phyloP scores from a whole-genome alignment of 2,329 filamentous ascomycete genomes.

The Fusarium sp. region DNA sequence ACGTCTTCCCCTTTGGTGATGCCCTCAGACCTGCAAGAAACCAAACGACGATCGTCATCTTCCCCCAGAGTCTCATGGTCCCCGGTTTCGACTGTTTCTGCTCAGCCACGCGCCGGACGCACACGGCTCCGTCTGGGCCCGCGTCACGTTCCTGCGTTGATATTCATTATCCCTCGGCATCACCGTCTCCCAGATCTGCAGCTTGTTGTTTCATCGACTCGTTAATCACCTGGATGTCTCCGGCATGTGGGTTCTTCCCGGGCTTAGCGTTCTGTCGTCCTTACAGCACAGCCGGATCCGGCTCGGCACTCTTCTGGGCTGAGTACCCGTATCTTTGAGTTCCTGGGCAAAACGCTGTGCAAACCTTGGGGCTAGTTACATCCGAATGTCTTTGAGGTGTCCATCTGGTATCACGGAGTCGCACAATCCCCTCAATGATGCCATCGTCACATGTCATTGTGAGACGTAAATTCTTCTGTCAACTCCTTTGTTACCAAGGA shows the following conservation, averaged over 20 bases:
- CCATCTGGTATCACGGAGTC: neutral
- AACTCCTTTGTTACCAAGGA: neutral
- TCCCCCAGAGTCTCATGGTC: slow-evolving; percentile 7
- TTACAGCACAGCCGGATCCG: slow-evolving; percentile 4
- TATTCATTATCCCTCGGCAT: slow-evolving; percentile 34
- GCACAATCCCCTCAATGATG: slow-evolving; percentile 12
- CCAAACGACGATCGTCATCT: slow-evolving; percentile 33
- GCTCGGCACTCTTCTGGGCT: slow-evolving; percentile 12
- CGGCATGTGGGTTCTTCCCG: slow-evolving; percentile 21
- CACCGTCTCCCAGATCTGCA: slow-evolving; percentile 32
- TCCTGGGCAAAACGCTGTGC: neutral
- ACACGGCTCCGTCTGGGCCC: slow-evolving; percentile 3
- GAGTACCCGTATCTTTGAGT: slow-evolving; percentile 11
- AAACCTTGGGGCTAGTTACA: neutral
- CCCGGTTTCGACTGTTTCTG: slow-evolving; percentile 1
- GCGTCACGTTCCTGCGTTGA: neutral
- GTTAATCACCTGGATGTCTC: slow-evolving; percentile 1
- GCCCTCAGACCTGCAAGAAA: slow-evolving; percentile 24
- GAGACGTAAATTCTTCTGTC: slow-evolving; percentile 1
- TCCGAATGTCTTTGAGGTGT: neutral
- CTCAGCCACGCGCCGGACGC: neutral
- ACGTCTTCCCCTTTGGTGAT: slow-evolving; percentile 24
- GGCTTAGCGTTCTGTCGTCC: neutral
- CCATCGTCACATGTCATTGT: slow-evolving; percentile 6
- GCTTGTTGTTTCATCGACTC: slow-evolving; percentile 26